phyloP scores from a whole-genome alignment of 257 asterid species.

The Fraxinus excelsior region DNA sequence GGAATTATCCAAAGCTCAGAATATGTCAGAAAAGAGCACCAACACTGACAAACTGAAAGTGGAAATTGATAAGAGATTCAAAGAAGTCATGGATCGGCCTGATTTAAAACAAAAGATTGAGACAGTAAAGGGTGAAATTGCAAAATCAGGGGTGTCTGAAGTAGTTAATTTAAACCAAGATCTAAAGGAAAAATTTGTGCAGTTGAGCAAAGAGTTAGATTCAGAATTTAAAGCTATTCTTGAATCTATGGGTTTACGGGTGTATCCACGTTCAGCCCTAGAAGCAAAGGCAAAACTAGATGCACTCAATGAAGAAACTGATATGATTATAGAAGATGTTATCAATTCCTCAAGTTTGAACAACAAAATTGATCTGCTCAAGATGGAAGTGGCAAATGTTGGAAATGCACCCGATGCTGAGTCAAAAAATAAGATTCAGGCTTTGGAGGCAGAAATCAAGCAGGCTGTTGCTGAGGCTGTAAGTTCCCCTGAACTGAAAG shows the following conservation, averaged over 20 bases:
- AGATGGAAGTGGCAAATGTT: slow-evolving; percentile 50
- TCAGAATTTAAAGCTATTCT: slow-evolving; percentile 50
- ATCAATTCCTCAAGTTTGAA: slow-evolving; percentile 61
- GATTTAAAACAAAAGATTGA: slow-evolving; percentile 64
- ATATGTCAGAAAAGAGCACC: slow-evolving; percentile 35
- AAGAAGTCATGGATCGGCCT: slow-evolving; percentile 46
- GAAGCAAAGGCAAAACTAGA: slow-evolving; percentile 44
- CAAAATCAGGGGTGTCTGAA: slow-evolving; percentile 47
- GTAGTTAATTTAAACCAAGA: slow-evolving; percentile 39
- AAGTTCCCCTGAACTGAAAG: slow-evolving; percentile 48
- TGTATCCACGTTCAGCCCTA: slow-evolving; percentile 31
- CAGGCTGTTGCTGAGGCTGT: slow-evolving; percentile 53
- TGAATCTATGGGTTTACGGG: slow-evolving; percentile 50
- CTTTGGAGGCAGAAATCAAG: slow-evolving; percentile 59
- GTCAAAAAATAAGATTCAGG: slow-evolving; percentile 53
- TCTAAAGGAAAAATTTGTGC: slow-evolving; percentile 56
- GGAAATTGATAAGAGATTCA: slow-evolving; percentile 54
- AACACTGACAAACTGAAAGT: slow-evolving; percentile 45
- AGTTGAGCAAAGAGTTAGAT: slow-evolving; percentile 52
- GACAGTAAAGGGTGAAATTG: slow-evolving; percentile 55
- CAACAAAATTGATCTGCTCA: slow-evolving; percentile 63
- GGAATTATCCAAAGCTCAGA: slow-evolving; percentile 50
- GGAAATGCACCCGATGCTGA: slow-evolving; percentile 54
- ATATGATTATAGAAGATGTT: slow-evolving; percentile 49
- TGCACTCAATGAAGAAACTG: slow-evolving; percentile 50